Evolutionary conservation across 495 filamentous ascomycete genomes (phyloP).

Genomic region (Neurospora discreta): DNA sequence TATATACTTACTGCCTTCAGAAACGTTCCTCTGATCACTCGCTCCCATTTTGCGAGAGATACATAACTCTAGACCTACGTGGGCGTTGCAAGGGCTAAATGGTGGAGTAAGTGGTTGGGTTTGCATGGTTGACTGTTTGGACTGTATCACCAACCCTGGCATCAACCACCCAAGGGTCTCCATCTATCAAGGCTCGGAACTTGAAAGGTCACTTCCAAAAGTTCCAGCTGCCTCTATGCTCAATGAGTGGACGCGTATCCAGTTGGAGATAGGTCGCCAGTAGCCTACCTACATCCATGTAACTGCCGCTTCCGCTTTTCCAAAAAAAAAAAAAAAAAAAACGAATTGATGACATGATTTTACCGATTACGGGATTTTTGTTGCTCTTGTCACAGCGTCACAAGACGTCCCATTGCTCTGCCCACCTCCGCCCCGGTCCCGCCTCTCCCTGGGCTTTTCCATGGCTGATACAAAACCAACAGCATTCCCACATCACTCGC

Average conservation of each 20-base stretch:
- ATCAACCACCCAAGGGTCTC: not conserved
- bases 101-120: not conserved
- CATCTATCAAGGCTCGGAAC: not conserved
- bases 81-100: not conserved
- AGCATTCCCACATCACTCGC: not conserved
- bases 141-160: not conserved
- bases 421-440: not conserved
- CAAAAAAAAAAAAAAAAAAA: too few relatives aligned
- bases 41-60: not conserved
- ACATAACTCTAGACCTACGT: not conserved
- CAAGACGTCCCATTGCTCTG: not conserved
- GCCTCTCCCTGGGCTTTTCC: not conserved
- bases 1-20: not conserved
- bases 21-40: not conserved
- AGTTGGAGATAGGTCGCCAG: not conserved
- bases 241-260: not conserved
- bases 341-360: not conserved
- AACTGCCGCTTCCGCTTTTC: not conserved
- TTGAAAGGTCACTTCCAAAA: not conserved
- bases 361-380: not conserved
- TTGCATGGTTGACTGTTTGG: not conserved
- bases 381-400: not conserved
- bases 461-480: not conserved
- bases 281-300: not conserved
- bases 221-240: not conserved